Conservation (phyloP, 2,329 filamentous ascomycete genomes). For the Talaromyces albobiverticillius region DNA sequence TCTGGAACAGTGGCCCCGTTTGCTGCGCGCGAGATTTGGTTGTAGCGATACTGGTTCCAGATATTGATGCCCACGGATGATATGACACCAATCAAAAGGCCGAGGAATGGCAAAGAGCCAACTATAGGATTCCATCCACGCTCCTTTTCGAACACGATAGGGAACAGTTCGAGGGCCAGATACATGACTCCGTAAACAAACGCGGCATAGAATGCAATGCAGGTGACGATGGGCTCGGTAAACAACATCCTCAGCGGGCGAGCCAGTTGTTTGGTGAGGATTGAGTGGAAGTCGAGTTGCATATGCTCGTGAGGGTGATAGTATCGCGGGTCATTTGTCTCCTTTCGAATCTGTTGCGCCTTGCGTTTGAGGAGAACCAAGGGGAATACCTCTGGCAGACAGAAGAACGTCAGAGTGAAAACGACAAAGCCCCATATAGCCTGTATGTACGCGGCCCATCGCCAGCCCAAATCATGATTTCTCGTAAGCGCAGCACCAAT, state of each 20-base stretch:
- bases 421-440: conserved; percentile 48
- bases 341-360: conserved; percentile 47
- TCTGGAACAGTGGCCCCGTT: conserved; percentile 35
- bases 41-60: conserved; percentile 38
- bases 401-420: conserved; percentile 42
- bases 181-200: conserved; percentile 31
- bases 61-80: conserved; percentile 39
- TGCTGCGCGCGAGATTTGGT: conserved; percentile 27
- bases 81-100: conserved; percentile 39
- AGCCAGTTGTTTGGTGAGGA: conserved; percentile 40
- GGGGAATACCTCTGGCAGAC: conserved; percentile 51
- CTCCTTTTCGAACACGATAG: conserved; percentile 30
- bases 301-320: conserved; percentile 43
- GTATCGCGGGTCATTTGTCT: conserved; percentile 47
- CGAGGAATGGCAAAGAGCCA: conserved; percentile 43
- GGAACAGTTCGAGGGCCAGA: conserved; percentile 27
- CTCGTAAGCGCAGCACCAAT: conserved; percentile 51
- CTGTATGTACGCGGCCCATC: conserved; percentile 57
- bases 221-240: conserved; percentile 46
- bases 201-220: conserved; percentile 38
- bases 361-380: conserved; percentile 48
- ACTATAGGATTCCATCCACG: conserved; percentile 40
- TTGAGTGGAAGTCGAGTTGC: conserved; percentile 28
- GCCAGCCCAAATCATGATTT: conserved; percentile 41
- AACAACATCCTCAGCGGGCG: conserved; percentile 43